Percentiles rank a stretch among this genome's conserved stretches.
phyloP scores from a whole-genome alignment of 129 eudicot genomes.

The Cynara cardunculus region DNA sequence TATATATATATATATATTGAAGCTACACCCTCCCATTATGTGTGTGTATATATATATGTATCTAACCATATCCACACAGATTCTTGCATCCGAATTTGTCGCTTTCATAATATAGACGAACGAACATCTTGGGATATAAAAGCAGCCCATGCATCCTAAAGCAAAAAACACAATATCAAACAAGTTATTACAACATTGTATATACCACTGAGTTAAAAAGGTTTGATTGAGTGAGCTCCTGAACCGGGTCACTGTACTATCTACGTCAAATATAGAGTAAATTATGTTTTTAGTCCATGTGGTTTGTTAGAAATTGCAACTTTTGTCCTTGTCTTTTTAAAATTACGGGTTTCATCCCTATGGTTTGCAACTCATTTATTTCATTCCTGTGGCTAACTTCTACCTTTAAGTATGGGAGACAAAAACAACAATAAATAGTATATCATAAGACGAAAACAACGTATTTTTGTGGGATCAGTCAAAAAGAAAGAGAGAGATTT shows the following conservation, averaged over 20 bases:
- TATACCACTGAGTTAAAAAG: background rate
- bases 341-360: too few relatives aligned
- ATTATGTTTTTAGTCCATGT: too few relatives aligned
- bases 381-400: too few relatives aligned
- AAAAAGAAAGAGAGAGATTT: background rate
- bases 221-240: background rate
- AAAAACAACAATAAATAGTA: background rate
- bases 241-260: background rate
- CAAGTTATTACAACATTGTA: background rate
- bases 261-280: too few relatives aligned
- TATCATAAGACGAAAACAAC: background rate
- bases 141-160: slow-evolving; percentile 84
- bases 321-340: too few relatives aligned
- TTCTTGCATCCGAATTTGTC: background rate
- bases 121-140: slow-evolving; percentile 52
- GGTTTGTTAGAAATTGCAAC: too few relatives aligned
- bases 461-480: too few relatives aligned
- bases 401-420: too few relatives aligned
- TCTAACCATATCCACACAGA: slow-evolving; percentile 6
- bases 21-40: background rate
- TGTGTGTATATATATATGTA: background rate
- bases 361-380: too few relatives aligned
- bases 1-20: background rate
- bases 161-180: slow-evolving; percentile 8
- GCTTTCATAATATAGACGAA: slow-evolving; percentile 24